These are phyloP conservation scores for Mycena vulgaris DNA, from an alignment of 768 basidiomycete genomes.

Conservation along the genomic window DNA sequence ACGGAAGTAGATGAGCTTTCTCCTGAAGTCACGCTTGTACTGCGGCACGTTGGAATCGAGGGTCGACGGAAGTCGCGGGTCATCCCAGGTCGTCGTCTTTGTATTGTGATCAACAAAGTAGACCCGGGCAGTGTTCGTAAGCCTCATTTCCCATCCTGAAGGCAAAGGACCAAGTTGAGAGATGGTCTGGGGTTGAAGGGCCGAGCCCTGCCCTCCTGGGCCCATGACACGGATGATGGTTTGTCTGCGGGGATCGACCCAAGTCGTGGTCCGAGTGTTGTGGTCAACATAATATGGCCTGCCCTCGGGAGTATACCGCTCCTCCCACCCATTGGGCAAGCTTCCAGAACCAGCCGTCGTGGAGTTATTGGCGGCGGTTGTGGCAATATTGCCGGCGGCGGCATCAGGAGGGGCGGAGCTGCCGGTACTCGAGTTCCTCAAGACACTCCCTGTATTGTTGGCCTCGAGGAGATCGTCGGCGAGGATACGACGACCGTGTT, in stretches of 20 bases:
- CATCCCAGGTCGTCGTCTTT: conserved; percentile 99
- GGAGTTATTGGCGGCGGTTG: conserved; percentile 63
- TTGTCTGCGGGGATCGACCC: conserved; percentile 99
- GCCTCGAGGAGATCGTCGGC: conserved; percentile 91
- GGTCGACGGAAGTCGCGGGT: conserved; percentile 95
- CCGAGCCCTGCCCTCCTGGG: conserved; percentile 89
- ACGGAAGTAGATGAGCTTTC: conserved; percentile 99
- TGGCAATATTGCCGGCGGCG: conserved; percentile 61
- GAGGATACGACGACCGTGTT: conserved; percentile 87
- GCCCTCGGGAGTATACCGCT: conserved; percentile 98
- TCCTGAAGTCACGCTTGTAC: conserved; percentile 99
- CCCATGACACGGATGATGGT: conserved; percentile 98
- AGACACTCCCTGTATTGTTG: conserved; percentile 57
- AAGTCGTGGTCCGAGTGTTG: conserved; percentile 99
- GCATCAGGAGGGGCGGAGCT: conserved; percentile 56
- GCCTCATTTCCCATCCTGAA: conserved; percentile 99
- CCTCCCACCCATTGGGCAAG: conserved; percentile 98
- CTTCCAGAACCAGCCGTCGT: conserved; percentile 88
- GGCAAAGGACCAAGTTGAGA: conserved; percentile 97
- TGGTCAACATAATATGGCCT: conserved; percentile 99
- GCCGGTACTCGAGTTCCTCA: conserved; percentile 49
- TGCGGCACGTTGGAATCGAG: conserved; percentile 98
- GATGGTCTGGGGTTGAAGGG: conserved; percentile 94
- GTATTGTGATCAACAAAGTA: conserved; percentile 99
- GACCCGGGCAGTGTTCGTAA: conserved; percentile 96